These are phyloP conservation scores for Leccinum huronense DNA, from an alignment of 1,284 basidiomycete genomes.

Conservation along the genomic window DNA sequence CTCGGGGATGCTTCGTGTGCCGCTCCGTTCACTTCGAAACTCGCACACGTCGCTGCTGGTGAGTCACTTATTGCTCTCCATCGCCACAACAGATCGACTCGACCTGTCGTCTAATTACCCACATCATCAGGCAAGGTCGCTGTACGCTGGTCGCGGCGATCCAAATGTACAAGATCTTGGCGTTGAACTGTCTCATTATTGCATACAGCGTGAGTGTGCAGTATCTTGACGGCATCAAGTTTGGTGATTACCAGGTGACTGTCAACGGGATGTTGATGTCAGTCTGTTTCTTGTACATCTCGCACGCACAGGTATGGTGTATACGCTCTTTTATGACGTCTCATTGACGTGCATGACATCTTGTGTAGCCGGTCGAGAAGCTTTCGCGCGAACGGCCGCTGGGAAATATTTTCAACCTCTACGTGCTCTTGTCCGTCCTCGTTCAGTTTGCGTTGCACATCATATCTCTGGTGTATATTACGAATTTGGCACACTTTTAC, in stretches of 20 bases:
- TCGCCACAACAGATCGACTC: slow-evolving; percentile 9
- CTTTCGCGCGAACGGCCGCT: slow-evolving; percentile 88
- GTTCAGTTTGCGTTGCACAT: slow-evolving; percentile 93
- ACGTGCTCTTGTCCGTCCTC: slow-evolving; percentile 87
- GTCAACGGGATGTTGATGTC: slow-evolving; percentile 95
- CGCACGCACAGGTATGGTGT: slow-evolving; percentile 81
- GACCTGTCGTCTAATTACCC: slow-evolving; percentile 60
- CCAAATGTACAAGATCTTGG: slow-evolving; percentile 99
- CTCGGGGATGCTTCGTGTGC: slow-evolving; percentile 95
- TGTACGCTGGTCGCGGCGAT: slow-evolving; percentile 96
- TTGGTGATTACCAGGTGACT: slow-evolving; percentile 94
- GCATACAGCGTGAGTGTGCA: slow-evolving; percentile 95
- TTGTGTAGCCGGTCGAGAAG: slow-evolving; percentile 79
- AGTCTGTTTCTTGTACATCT: slow-evolving; percentile 95
- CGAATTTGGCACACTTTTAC: slow-evolving; percentile 70
- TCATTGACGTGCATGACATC: slow-evolving; percentile 11
- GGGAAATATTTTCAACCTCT: slow-evolving; percentile 94
- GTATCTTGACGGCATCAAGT: slow-evolving; percentile 96
- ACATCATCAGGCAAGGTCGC: slow-evolving; percentile 94
- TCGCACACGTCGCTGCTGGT: slow-evolving; percentile 92
- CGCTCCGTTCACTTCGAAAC: slow-evolving; percentile 94
- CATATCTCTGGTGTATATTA: slow-evolving; percentile 86
- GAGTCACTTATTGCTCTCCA: slow-evolving; percentile 34
- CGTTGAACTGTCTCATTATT: slow-evolving; percentile 93
- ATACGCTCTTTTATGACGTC: neutral